Base-by-base conservation (phyloP, 2,329 filamentous ascomycete species). In the Helotiales sp. region DNA sequence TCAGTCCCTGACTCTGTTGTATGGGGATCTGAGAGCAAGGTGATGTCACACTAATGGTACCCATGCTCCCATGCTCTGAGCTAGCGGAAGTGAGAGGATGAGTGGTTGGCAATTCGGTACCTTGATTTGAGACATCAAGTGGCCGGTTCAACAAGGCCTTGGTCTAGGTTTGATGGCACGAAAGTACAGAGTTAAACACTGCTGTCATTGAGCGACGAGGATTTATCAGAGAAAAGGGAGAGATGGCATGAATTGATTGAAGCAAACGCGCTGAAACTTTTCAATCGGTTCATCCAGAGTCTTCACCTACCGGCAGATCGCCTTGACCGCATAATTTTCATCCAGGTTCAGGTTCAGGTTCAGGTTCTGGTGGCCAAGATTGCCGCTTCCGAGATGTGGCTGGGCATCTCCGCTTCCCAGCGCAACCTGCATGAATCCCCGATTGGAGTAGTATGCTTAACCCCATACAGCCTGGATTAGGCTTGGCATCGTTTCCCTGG, bases 371-470 rank as follows among this genome's bases (percentile, higher is more conserved):
- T 27, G 10, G 17, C 13, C 46, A 30, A 27, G 9, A 30, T 31
- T n/a, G 12, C 27, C 42, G 54, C 54, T 55, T 47, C 54, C 36
- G 47, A 50, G 29, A 12, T 51, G 54, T 55, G 54, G 54, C 54
- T 55, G 46, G 54, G 36, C 47, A 25, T 50, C n/a, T n/a, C 36
- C 17, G 46, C 44, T 49, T 55, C 52, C 52, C 44, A 44, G 40
- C 24, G 2, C 34, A 15, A 12, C 24, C 46, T 38, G 47, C 13
- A 31, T 1, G 5, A 13, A 13, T 10, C 34, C 12, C n/a, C 17
- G 38, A 44, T 46, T 36, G 33, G 29, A 54, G 40, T 47, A 34
- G 10, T 24, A 25, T 19, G 13, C 27, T 31, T 22, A 7, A 29
- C 46, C 13, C 8, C 4, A 48, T 48, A 12, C 15, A 29, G 29